Evolutionary conservation across 2,329 filamentous ascomycete genomes (phyloP).

Genomic region (Phialophora chinensis): DNA sequence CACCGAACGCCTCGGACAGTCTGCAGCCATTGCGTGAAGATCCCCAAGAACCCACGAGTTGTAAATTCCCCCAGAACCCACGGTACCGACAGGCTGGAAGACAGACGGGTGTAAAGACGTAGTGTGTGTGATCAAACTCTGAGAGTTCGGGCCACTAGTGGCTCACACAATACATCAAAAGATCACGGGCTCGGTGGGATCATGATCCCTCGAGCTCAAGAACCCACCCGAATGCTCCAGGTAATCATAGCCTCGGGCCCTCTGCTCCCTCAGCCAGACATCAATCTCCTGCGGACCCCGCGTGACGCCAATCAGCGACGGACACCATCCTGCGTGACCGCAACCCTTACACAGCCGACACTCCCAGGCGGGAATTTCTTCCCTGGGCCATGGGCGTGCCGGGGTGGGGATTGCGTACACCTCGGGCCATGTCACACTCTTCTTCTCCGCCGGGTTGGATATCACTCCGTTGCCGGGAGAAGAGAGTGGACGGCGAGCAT

Average conservation of each 20-base stretch:
- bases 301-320: not conserved
- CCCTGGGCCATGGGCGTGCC: constrained; percentile 14
- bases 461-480: constrained; percentile 23
- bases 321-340: constrained; percentile 12
- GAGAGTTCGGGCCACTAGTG: not conserved
- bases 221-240: constrained; percentile 24
- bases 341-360: constrained; percentile 17
- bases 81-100: not conserved
- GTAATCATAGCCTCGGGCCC: constrained; percentile 25
- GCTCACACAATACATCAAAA: not conserved
- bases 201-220: constrained; percentile 9
- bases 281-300: constrained; percentile 1
- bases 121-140: not conserved
- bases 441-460: constrained; percentile 17
- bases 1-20: constrained; percentile 27
- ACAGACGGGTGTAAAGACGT: not conserved
- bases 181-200: not conserved
- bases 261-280: constrained; percentile 28
- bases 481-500: constrained; percentile 7
- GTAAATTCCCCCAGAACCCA: not conserved
- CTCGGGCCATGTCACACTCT: constrained; percentile 25
- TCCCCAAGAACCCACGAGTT: constrained; percentile 2
- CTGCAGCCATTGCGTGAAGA: constrained; percentile 16
- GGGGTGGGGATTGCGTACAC: constrained; percentile 4
- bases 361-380: constrained; percentile 1